These are phyloP conservation scores for Phoma sp. DNA, from an alignment of 2,329 filamentous ascomycete genomes.

Conservation along the genomic window DNA sequence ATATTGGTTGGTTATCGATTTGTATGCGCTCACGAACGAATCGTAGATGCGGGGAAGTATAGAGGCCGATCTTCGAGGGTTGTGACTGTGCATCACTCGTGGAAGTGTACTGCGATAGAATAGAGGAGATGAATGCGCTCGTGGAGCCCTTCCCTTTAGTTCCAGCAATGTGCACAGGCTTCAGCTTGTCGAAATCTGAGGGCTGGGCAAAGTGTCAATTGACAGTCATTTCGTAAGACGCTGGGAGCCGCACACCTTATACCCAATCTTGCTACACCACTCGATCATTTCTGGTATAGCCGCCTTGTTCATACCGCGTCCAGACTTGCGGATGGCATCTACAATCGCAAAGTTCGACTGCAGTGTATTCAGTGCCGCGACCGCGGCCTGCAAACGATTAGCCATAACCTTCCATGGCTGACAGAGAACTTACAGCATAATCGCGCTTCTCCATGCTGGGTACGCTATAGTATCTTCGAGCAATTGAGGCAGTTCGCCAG, in stretches of 20 bases:
- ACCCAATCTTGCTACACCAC: constrained; percentile 79
- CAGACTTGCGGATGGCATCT: constrained; percentile 78
- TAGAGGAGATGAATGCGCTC: constrained; percentile 81
- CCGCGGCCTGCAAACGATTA: constrained; percentile 64
- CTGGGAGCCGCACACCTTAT: constrained; percentile 65
- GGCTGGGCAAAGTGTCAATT: constrained; percentile 54
- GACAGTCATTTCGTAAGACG: background rate
- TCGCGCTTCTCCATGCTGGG: constrained; percentile 43
- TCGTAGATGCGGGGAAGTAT: constrained; percentile 85
- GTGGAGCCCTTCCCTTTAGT: constrained; percentile 96
- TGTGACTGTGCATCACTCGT: constrained; percentile 43
- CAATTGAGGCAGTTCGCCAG: constrained; percentile 18
- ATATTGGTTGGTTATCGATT: constrained; percentile 75
- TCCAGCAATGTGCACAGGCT: constrained; percentile 82
- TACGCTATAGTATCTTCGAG: constrained; percentile 25
- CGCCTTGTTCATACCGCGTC: constrained; percentile 73
- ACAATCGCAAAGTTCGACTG: constrained; percentile 82
- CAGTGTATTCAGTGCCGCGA: constrained; percentile 76
- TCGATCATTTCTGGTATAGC: constrained; percentile 83
- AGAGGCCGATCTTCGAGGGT: constrained; percentile 72
- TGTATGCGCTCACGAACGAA: constrained; percentile 85
- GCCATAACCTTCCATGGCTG: constrained; percentile 1
- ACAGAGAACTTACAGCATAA: constrained; percentile 39
- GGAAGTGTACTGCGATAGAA: constrained; percentile 70
- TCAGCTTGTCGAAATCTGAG: constrained; percentile 66